Evolutionary conservation across 495 filamentous ascomycete genomes (phyloP), one percentile per base, ranked within the genome.

Genomic region (Cudoniella acicularis): DNA sequence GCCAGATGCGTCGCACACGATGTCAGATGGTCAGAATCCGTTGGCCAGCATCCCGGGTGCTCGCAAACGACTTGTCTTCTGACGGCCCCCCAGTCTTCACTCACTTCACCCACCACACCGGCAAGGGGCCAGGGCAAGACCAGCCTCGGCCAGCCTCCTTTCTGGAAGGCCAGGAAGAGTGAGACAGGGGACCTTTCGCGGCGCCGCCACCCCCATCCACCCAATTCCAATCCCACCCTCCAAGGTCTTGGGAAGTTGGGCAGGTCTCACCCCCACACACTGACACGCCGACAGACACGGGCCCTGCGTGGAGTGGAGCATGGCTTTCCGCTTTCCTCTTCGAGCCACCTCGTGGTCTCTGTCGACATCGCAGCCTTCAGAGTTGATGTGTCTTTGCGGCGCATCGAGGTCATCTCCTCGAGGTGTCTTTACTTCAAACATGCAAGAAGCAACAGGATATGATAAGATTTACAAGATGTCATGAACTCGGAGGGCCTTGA

Each of bases 11-110:
- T 59, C 46, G 26, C 56, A 59, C 56, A 55, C 42, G 60, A 54
- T 63, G 61, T 59, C 61, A 59, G 56, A 55, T 59, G 51, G 26
- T 22, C 52, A 36, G 46, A 30, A 50, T 63, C 61, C 51, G 61
- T 63, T 63, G 56, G 61, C 55, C 56, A 63, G 45, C 54, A 58
- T 49, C 49, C 30, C 45, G 49, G 60, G 50, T 40, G 11, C 21
- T 27, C 11, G 25, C 21, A 25, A 2, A 40, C 41, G 17, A 2
- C 16, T 40, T 58, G 16, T 45, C 22, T 58, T 58, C 56, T 53
- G 22, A 23, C 48, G 45, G 20, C 23, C 50, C 50, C 50, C 50
- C 16, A 51, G n/a, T 40, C 30, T 1, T 18, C 6, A 26, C 18
- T 1, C 6, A 17, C 23, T 16, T 53, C 51, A 41, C 51, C 51